These are phyloP conservation scores for Nothophytophthora sp. DNA, from an alignment of 352 stramenopile species.

Conservation along the genomic window DNA sequence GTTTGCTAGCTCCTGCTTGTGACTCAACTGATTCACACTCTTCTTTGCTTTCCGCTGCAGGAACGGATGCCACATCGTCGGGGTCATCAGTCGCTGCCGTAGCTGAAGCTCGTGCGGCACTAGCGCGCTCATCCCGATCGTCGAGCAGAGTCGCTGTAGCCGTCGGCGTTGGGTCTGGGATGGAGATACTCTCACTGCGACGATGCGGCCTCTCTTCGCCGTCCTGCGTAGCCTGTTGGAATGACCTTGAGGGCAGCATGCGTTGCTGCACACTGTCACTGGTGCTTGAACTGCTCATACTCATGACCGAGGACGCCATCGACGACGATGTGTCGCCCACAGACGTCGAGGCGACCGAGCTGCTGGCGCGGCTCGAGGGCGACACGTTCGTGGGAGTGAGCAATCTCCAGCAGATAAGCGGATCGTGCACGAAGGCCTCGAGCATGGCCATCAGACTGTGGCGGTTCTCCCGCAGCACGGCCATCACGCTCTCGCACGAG, in stretches of 20 bases:
- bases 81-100: not conserved
- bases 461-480: slow-evolving; percentile 96
- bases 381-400: slow-evolving; percentile 65
- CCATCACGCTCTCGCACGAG: slow-evolving; percentile 98
- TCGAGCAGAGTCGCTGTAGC: slow-evolving; percentile 27
- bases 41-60: slow-evolving; percentile 5
- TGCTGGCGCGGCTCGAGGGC: slow-evolving; percentile 39
- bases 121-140: slow-evolving; percentile 8
- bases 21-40: slow-evolving; percentile 2
- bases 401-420: slow-evolving; percentile 97
- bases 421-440: slow-evolving; percentile 99
- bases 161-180: slow-evolving; percentile 35
- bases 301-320: slow-evolving; percentile 23
- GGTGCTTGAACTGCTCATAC: slow-evolving; percentile 28
- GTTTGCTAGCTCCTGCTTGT: too few species aligned
- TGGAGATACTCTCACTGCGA: slow-evolving; percentile 63
- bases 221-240: slow-evolving; percentile 18
- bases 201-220: slow-evolving; percentile 13
- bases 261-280: slow-evolving; percentile 13
- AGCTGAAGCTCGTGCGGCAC: slow-evolving; percentile 2
- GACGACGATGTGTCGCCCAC: slow-evolving; percentile 34
- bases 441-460: slow-evolving; percentile 99
- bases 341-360: slow-evolving; percentile 24
- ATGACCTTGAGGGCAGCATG: not conserved
- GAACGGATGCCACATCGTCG: slow-evolving; percentile 2